phyloP scores from a whole-genome alignment of 805 yeast genomes.

The Teunomyces funiuensis region DNA sequence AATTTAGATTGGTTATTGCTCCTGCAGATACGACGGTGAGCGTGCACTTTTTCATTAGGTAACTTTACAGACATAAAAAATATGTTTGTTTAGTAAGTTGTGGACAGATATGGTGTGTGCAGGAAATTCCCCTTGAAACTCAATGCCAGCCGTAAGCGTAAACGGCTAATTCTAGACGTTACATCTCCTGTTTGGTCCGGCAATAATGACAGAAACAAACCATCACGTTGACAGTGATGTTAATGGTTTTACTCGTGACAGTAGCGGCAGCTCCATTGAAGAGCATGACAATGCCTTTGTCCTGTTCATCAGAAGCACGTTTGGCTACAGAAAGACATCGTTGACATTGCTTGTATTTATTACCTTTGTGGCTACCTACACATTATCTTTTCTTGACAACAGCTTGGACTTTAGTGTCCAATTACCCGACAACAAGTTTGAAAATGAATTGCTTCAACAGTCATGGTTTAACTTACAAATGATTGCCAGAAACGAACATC shows the following conservation, averaged over 20 bases:
- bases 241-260: background rate
- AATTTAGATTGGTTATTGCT: no score
- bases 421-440: slow-evolving; percentile 45
- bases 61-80: no score
- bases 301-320: slow-evolving; percentile 43
- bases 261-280: background rate
- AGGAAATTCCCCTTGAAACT: background rate
- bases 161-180: background rate
- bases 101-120: background rate
- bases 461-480: slow-evolving; percentile 72
- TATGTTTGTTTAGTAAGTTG: background rate
- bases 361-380: slow-evolving; percentile 44
- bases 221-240: background rate
- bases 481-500: slow-evolving; percentile 68
- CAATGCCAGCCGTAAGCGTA: background rate
- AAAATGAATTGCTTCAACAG: slow-evolving; percentile 37
- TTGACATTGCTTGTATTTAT: slow-evolving; percentile 55
- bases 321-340: slow-evolving; percentile 74
- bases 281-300: slow-evolving; percentile 17
- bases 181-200: background rate
- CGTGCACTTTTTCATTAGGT: background rate
- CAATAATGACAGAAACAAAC: background rate
- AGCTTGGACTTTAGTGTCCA: slow-evolving; percentile 35
- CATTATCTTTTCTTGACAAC: slow-evolving; percentile 40
- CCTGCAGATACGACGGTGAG: background rate